Conservation (phyloP, 306 rosid species). For the Begonia fuchsioides region DNA sequence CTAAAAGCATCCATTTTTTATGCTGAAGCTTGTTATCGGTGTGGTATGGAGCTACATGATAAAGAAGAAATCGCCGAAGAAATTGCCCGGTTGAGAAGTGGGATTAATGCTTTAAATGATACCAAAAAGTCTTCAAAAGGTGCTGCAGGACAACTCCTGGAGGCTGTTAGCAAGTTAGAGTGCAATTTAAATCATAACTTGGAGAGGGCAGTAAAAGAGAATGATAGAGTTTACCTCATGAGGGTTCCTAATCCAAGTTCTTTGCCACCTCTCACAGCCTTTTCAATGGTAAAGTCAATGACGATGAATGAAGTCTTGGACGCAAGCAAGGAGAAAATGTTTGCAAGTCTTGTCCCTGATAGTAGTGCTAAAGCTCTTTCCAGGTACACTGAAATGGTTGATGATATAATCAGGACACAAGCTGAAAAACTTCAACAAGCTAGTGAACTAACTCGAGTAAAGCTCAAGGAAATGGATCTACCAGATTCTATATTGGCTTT, state of each 20-base stretch:
- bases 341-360: conserved; percentile 88
- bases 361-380: conserved; percentile 89
- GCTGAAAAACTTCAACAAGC: conserved; percentile 95
- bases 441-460: conserved; percentile 85
- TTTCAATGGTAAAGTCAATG: conserved; percentile 88
- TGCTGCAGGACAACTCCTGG: conserved; percentile 76
- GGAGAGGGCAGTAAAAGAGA: conserved; percentile 94
- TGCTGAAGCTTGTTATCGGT: conserved; percentile 84
- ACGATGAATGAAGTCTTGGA: conserved; percentile 77
- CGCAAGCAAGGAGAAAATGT: conserved; percentile 94
- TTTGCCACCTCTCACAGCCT: conserved; percentile 58
- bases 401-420: conserved; percentile 74
- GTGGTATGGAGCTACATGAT: conserved; percentile 73
- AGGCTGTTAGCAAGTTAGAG: conserved; percentile 71
- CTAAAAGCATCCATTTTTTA: conserved; percentile 67
- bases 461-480: conserved; percentile 96
- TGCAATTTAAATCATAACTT: conserved; percentile 63
- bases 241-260: conserved; percentile 72
- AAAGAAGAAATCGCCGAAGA: conserved; percentile 92
- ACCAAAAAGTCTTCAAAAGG: conserved; percentile 64
- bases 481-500: conserved; percentile 91
- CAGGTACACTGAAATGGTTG: conserved; percentile 94
- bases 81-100: conserved; percentile 70
- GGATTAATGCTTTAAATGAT: conserved; percentile 42
- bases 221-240: conserved; percentile 92